Conservation (phyloP, 495 filamentous ascomycete genomes). For the Penicillium odoratum region DNA sequence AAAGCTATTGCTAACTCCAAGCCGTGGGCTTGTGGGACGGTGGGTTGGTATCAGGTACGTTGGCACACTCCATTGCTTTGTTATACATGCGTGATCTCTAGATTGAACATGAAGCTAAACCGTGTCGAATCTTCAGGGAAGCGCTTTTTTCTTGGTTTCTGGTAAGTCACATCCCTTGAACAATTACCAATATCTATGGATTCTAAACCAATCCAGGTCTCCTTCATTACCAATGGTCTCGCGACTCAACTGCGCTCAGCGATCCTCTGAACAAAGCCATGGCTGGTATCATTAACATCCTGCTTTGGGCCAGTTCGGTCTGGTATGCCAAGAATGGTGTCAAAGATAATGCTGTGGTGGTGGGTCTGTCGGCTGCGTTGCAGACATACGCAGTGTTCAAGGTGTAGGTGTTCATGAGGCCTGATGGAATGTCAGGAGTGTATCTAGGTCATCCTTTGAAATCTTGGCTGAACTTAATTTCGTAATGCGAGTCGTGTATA, state of each 20-base stretch:
- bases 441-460: neutral
- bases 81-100: neutral
- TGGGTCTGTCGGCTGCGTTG: slow-evolving; percentile 28
- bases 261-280: slow-evolving; percentile 33
- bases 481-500: neutral
- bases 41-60: slow-evolving; percentile 37
- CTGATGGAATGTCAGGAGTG: neutral
- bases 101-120: neutral
- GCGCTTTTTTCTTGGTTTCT: slow-evolving; percentile 29
- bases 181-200: neutral
- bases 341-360: slow-evolving; percentile 22
- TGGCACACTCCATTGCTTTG: too few species aligned
- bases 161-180: slow-evolving; percentile 16
- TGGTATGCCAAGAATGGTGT: slow-evolving; percentile 34
- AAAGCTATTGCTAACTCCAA: slow-evolving; percentile 22
- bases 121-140: slow-evolving; percentile 17
- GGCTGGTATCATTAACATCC: slow-evolving; percentile 26
- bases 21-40: slow-evolving; percentile 30
- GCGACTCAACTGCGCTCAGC: slow-evolving; percentile 22
- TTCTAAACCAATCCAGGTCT: slow-evolving; percentile 16
- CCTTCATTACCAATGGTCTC: slow-evolving; percentile 36
- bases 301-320: slow-evolving; percentile 31
- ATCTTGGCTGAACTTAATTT: neutral
- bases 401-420: slow-evolving; percentile 6
- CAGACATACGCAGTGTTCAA: slow-evolving; percentile 26